Evolutionary conservation across 2,329 filamentous ascomycete genomes (phyloP), one percentile per base, ranked within the genome.

Genomic region (Aschersonia sp.): DNA sequence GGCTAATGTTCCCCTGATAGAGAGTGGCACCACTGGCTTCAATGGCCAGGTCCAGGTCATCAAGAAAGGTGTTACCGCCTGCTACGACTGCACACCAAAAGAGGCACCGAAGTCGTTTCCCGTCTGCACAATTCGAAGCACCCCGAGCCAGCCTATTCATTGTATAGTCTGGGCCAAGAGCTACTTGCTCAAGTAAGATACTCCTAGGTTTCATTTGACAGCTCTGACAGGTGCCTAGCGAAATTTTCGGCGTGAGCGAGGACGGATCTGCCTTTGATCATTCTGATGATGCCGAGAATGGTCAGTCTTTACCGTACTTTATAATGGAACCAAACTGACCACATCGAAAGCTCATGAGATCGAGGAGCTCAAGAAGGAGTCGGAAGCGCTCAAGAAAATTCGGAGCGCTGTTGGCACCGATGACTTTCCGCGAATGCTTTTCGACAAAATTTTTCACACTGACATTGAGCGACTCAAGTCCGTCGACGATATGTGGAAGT

Each of bases 161-260:
- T 97, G 92, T 68, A 98, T 98, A 52, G 90, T 98, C 2, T 98
- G 92, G 92, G 90, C 79, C 22, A 98, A 97, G 68, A 95, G 88
- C 62, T 98, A 97, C 63, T 74, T 98, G 7, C 77, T 98, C 51
- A 92, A 87, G 65, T 68, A 57, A 30, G 73, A 70, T 33, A 4
- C 2, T 12, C 39, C 12, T 11, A 30, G n/a, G 14, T 7, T 8
- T 4, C 58, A 51, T n/a, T 14, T 43, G 12, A 14, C 30, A 12
- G 32, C 22, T 30, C 47, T 48, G 35, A 51, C 45, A 39, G 30
- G 30, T 39, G 22, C 4, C 4, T 31, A 58, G 56, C 45, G 92
- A 98, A 63, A 81, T 98, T 6, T 98, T 96, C 56, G 92, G 92
- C 14, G 79, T 80, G 4, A 94, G 87, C 56, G 90, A 97, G 63